A percentile compares a stretch with the other conserved stretches of the same genome.
Evolutionary conservation across 1,284 basidiomycete species (phyloP).

Genomic region (Pisolithus thermaeus): DNA sequence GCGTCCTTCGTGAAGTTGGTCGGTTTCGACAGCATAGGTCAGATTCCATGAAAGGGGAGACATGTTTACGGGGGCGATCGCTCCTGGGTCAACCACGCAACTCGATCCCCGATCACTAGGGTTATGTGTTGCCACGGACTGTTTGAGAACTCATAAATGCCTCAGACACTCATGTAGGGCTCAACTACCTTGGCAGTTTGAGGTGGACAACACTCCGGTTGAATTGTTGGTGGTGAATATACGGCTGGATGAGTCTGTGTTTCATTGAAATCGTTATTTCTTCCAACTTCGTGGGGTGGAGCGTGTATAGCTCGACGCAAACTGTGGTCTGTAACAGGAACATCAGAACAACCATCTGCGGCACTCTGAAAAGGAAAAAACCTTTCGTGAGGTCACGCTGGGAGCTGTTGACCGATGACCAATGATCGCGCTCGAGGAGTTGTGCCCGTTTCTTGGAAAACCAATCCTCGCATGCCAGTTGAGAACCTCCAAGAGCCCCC

Average conservation of each 20-base stretch:
- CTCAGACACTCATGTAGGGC: not conserved
- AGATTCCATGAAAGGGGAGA: no score
- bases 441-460: conserved; percentile 8
- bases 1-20: not conserved
- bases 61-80: not conserved
- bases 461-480: conserved; percentile 12
- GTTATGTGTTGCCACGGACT: not conserved
- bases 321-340: no score
- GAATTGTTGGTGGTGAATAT: no score
- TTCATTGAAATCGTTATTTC: no score
- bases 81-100: not conserved
- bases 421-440: conserved; percentile 4
- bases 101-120: not conserved
- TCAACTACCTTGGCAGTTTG: not conserved
- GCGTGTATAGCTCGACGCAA: no score
- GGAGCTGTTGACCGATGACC: conserved; percentile 9
- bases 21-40: not conserved
- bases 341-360: not conserved
- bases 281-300: no score
- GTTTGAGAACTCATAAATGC: not conserved
- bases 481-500: conserved; percentile 7
- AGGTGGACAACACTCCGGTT: not conserved
- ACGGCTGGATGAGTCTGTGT: no score
- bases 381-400: not conserved
- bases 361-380: not conserved